Evolutionary conservation across 2,329 filamentous ascomycete species (phyloP).

Genomic region (Exophiala sideris): DNA sequence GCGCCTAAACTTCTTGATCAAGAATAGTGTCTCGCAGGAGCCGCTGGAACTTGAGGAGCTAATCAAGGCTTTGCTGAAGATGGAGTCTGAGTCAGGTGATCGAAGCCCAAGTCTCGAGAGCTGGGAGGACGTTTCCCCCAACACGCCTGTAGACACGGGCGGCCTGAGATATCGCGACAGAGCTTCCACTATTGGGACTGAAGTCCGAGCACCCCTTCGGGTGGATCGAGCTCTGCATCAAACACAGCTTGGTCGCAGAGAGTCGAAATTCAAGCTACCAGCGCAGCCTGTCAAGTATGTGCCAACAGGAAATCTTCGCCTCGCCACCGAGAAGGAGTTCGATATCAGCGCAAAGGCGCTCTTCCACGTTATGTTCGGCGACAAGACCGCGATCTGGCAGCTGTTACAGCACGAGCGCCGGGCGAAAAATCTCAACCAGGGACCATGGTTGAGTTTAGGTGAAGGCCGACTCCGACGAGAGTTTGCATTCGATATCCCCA

Average conservation of each 20-base stretch:
- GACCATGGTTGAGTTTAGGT: constrained; percentile 68
- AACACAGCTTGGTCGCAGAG: constrained; percentile 32
- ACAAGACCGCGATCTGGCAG: constrained; percentile 92
- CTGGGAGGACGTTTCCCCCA: constrained; percentile 77
- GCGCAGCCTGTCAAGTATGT: constrained; percentile 77
- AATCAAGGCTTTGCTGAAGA: constrained; percentile 67
- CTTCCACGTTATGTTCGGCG: constrained; percentile 94
- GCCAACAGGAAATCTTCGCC: constrained; percentile 73
- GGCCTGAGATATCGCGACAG: constrained; percentile 35
- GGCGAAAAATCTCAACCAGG: constrained; percentile 77
- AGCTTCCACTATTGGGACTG: constrained; percentile 29
- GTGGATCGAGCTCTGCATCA: constrained; percentile 60
- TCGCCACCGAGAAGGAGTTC: constrained; percentile 76
- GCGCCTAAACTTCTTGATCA: constrained; percentile 79
- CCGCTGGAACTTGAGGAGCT: constrained; percentile 66
- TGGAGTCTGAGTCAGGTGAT: constrained; percentile 62
- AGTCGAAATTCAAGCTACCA: constrained; percentile 75
- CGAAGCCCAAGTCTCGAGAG: constrained; percentile 76
- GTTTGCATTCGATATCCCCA: constrained; percentile 75
- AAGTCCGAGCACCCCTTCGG: constrained; percentile 57
- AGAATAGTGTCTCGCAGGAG: constrained; percentile 70
- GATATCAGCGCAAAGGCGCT: constrained; percentile 90
- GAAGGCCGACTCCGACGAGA: constrained; percentile 72
- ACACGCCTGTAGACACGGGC: constrained; percentile 59
- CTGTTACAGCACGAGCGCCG: constrained; percentile 80